A percentile compares a stretch with the other conserved stretches of the same genome.
phyloP scores from a whole-genome alignment of 345 rosid species.

The Durio zibethinus region DNA sequence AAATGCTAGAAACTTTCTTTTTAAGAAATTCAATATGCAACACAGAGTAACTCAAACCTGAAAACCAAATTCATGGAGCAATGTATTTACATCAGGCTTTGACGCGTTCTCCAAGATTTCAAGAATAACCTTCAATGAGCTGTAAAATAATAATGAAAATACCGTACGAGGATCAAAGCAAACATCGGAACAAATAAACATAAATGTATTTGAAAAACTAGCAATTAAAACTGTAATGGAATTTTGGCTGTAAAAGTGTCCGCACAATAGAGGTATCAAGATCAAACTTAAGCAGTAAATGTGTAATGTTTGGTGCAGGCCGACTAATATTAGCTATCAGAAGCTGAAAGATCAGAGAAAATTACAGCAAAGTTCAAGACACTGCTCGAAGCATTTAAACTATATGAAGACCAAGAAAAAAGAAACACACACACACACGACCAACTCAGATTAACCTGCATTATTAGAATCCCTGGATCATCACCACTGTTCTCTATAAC shows the following conservation, averaged over 20 bases:
- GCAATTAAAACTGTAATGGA: constrained; percentile 74
- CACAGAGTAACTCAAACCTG: constrained; percentile 48
- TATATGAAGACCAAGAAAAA: neutral
- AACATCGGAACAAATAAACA: constrained; percentile 2
- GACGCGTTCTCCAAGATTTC: constrained; percentile 76
- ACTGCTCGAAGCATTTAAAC: constrained; percentile 4
- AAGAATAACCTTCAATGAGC: constrained; percentile 92
- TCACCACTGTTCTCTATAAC: constrained; percentile 58
- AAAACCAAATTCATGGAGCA: constrained; percentile 86
- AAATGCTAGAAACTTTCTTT: neutral
- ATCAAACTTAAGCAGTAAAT: constrained; percentile 87
- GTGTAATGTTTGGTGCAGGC: constrained; percentile 91
- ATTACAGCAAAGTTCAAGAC: constrained; percentile 3
- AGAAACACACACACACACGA: neutral
- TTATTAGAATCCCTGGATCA: constrained; percentile 81
- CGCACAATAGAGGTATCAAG: constrained; percentile 71
- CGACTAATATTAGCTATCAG: constrained; percentile 75
- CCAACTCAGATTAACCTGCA: constrained; percentile 58
- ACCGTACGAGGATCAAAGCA: constrained; percentile 2
- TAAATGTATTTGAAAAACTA: neutral
- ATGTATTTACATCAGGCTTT: constrained; percentile 73
- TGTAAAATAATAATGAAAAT: constrained; percentile 31
- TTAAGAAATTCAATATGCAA: neutral
- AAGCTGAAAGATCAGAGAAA: constrained; percentile 50
- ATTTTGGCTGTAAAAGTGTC: constrained; percentile 85